A percentile compares a stretch with the other conserved stretches of the same genome.
phyloP scores from a whole-genome alignment of 2,329 filamentous ascomycete species.

The Fusarium kyushuense region DNA sequence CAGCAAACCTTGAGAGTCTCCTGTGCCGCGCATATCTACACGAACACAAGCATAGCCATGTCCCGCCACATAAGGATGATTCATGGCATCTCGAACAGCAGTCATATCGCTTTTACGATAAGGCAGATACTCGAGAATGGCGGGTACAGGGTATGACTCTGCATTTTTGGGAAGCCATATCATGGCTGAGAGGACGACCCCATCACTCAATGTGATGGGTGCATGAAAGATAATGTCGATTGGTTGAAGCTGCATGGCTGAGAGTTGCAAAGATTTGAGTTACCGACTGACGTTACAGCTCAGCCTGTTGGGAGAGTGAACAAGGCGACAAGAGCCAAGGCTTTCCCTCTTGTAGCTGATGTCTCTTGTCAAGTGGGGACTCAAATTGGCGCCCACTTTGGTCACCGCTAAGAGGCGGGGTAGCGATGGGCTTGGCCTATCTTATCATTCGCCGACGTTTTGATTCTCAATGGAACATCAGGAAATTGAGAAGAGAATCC shows the following conservation, averaged over 20 bases:
- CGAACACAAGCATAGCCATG: slow-evolving; percentile 10
- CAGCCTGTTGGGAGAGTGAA: too few relatives aligned
- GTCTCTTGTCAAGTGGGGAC: too few relatives aligned
- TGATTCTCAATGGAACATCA: too few relatives aligned
- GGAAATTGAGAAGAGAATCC: too few relatives aligned
- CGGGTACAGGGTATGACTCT: slow-evolving; percentile 5
- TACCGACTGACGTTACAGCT: too few relatives aligned
- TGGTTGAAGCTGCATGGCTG: background rate
- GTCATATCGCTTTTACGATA: slow-evolving; percentile 14
- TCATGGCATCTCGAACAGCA: slow-evolving; percentile 12
- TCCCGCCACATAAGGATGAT: slow-evolving; percentile 1
- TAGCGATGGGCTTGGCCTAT: too few relatives aligned
- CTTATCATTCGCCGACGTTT: too few relatives aligned
- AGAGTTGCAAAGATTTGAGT: background rate
- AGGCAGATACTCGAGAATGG: slow-evolving; percentile 9
- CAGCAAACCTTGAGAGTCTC: slow-evolving; percentile 8
- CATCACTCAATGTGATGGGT: slow-evolving; percentile 15
- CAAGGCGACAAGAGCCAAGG: too few relatives aligned
- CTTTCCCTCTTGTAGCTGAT: too few relatives aligned
- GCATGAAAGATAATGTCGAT: slow-evolving; percentile 11
- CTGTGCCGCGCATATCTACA: slow-evolving; percentile 10
- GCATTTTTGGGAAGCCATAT: slow-evolving; percentile 12
- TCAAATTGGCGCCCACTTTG: too few relatives aligned
- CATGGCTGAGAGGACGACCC: slow-evolving; percentile 1
- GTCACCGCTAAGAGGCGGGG: too few relatives aligned